Conservation (phyloP, 2,329 filamentous ascomycete species). For the Plectosphaerella sp. region DNA sequence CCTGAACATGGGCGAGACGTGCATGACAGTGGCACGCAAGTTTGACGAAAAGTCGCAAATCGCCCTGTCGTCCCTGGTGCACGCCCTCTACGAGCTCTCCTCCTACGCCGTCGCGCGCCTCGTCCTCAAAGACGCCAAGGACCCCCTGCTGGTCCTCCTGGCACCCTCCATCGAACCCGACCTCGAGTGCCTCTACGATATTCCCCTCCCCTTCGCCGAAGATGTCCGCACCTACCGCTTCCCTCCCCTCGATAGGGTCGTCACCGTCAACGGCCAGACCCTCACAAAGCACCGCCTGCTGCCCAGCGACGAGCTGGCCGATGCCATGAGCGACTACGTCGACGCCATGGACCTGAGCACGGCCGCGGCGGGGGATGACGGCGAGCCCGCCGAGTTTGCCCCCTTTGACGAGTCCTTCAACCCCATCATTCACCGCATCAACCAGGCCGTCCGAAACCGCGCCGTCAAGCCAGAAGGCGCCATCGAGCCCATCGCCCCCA, state of each 20-base stretch:
- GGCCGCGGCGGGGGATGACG: conserved; percentile 69
- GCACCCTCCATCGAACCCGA: conserved; percentile 74
- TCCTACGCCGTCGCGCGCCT: conserved; percentile 83
- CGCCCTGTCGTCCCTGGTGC: conserved; percentile 83
- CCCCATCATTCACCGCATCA: conserved; percentile 81
- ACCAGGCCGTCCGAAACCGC: conserved; percentile 77
- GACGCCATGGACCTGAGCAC: conserved; percentile 84
- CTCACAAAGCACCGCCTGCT: conserved; percentile 80
- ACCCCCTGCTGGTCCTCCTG: conserved; percentile 72
- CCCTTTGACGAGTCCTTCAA: conserved; percentile 79
- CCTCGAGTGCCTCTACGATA: conserved; percentile 82
- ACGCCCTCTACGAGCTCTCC: conserved; percentile 79
- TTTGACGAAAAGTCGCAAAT: conserved; percentile 78
- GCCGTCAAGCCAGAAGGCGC: conserved; percentile 68
- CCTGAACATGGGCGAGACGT: conserved; percentile 76
- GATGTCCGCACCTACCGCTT: conserved; percentile 90
- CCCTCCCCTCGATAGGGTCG: conserved; percentile 79
- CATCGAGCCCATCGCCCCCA: conserved; percentile 56
- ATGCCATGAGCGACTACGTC: conserved; percentile 87
- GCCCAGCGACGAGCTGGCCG: conserved; percentile 66
- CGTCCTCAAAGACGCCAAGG: conserved; percentile 77
- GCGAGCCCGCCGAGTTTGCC: conserved; percentile 61
- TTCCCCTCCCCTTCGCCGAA: conserved; percentile 89
- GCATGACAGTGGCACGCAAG: conserved; percentile 72
- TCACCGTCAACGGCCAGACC: conserved; percentile 79